Percentiles rank a stretch among this genome's conserved stretches.
phyloP scores from a whole-genome alignment of 2,329 filamentous ascomycete species.

The Orbilia oligospora region DNA sequence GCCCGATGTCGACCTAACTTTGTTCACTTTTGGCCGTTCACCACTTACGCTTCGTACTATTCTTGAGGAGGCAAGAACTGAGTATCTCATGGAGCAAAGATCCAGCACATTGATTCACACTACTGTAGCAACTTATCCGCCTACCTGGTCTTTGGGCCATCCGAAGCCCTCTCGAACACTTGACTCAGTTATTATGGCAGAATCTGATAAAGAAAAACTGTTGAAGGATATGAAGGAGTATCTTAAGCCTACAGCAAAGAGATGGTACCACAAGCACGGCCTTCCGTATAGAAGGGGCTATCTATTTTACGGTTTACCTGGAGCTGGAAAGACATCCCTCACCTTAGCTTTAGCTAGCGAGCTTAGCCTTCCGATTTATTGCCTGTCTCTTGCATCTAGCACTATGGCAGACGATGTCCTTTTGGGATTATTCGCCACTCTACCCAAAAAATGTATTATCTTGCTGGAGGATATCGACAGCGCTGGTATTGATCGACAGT shows the following conservation, averaged over 20 bases:
- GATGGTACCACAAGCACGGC: constrained; percentile 82
- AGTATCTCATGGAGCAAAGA: constrained; percentile 61
- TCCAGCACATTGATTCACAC: constrained; percentile 62
- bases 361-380: constrained; percentile 78
- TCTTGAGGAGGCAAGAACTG: constrained; percentile 60
- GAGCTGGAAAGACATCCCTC: constrained; percentile 80
- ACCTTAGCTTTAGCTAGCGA: constrained; percentile 77
- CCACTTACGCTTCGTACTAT: constrained; percentile 58
- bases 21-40: constrained; percentile 62
- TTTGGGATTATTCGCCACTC: constrained; percentile 72
- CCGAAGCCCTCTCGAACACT: constrained; percentile 62
- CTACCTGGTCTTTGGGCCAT: constrained; percentile 61
- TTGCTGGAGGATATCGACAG: constrained; percentile 80
- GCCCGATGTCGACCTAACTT: constrained; percentile 51
- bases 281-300: constrained; percentile 84
- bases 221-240: constrained; percentile 83
- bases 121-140: constrained; percentile 31
- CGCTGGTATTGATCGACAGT: constrained; percentile 72
- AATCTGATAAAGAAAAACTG: constrained; percentile 76
- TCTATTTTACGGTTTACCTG: constrained; percentile 81
- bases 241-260: constrained; percentile 77
- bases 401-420: constrained; percentile 76
- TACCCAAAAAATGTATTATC: constrained; percentile 77
- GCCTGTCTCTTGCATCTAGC: constrained; percentile 74
- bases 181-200: constrained; percentile 79